Evolutionary conservation across 805 yeast genomes (phyloP).

Genomic region (Ogataea naganishii): DNA sequence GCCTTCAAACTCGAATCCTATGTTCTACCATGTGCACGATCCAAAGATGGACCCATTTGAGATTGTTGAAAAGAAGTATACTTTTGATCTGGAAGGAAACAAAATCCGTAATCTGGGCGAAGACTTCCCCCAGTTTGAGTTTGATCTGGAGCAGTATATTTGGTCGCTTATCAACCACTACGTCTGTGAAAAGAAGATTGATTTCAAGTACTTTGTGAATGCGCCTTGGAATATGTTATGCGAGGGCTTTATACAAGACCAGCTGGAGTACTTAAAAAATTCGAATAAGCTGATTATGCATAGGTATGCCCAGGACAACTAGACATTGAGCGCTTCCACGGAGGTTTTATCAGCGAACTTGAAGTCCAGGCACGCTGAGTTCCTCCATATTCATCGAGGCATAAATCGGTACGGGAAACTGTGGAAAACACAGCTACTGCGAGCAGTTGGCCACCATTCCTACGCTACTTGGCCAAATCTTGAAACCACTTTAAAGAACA

Average conservation of each 20-base stretch:
- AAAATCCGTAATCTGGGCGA: constrained; percentile 25
- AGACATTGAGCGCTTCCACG: too few species aligned
- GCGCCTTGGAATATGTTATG: constrained; percentile 15
- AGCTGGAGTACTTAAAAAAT: constrained; percentile 14
- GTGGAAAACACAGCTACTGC: too few species aligned
- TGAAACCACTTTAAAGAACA: too few species aligned
- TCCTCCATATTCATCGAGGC: too few species aligned
- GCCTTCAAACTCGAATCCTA: constrained; percentile 18
- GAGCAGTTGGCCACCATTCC: too few species aligned
- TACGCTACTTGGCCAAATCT: too few species aligned
- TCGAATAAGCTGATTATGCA: constrained; percentile 15
- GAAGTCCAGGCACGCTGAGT: too few species aligned
- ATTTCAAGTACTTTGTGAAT: constrained; percentile 4
- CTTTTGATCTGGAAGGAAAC: constrained; percentile 20
- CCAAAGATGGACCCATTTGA: constrained; percentile 49
- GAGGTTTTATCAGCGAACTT: too few species aligned
- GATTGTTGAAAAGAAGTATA: constrained; percentile 18
- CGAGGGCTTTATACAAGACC: constrained; percentile 18
- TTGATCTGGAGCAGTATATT: constrained; percentile 23
- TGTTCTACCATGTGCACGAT: constrained; percentile 41
- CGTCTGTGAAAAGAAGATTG: constrained; percentile 19
- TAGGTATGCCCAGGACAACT: constrained; percentile 6
- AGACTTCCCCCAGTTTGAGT: constrained; percentile 22
- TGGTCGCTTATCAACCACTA: constrained; percentile 26
- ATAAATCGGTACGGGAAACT: too few species aligned